Conservation (phyloP, 768 basidiomycete species). For the Exsudoporus frostii region DNA sequence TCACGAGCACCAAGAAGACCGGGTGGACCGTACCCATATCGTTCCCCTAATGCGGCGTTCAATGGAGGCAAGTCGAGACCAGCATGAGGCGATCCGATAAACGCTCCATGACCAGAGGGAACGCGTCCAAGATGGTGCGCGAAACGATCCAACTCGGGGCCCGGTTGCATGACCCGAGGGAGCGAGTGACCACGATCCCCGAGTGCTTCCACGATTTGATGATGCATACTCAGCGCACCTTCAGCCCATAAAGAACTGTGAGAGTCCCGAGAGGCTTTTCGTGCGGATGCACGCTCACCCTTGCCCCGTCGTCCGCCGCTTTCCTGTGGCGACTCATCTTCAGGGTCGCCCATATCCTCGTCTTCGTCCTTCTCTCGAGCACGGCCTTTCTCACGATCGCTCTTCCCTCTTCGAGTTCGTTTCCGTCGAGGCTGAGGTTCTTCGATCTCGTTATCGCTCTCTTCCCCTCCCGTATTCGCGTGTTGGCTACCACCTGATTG, state of each 20-base stretch:
- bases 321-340: slow-evolving; percentile 33
- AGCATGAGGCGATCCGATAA: slow-evolving; percentile 36
- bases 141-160: slow-evolving; percentile 31
- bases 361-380: slow-evolving; percentile 42
- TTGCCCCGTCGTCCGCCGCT: slow-evolving; percentile 33
- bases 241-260: slow-evolving; percentile 32
- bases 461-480: slow-evolving; percentile 36
- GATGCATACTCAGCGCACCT: slow-evolving; percentile 35
- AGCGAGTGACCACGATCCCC: slow-evolving; percentile 34
- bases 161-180: slow-evolving; percentile 30
- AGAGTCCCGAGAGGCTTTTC: slow-evolving; percentile 36
- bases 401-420: slow-evolving; percentile 43
- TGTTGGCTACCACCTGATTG: slow-evolving; percentile 41
- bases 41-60: slow-evolving; percentile 38
- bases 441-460: slow-evolving; percentile 39
- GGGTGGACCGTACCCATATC: slow-evolving; percentile 37
- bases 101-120: slow-evolving; percentile 34
- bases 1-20: slow-evolving; percentile 32
- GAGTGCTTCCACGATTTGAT: slow-evolving; percentile 34
- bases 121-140: slow-evolving; percentile 35
- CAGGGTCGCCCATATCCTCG: slow-evolving; percentile 47
- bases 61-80: slow-evolving; percentile 67
- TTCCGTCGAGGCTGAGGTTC: slow-evolving; percentile 59
- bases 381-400: slow-evolving; percentile 37
- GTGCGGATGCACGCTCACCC: slow-evolving; percentile 37